A percentile compares a stretch with the other conserved stretches of the same genome.
Conservation (phyloP, 495 filamentous ascomycete genomes). For the Lasiosphaeris hirsuta region DNA sequence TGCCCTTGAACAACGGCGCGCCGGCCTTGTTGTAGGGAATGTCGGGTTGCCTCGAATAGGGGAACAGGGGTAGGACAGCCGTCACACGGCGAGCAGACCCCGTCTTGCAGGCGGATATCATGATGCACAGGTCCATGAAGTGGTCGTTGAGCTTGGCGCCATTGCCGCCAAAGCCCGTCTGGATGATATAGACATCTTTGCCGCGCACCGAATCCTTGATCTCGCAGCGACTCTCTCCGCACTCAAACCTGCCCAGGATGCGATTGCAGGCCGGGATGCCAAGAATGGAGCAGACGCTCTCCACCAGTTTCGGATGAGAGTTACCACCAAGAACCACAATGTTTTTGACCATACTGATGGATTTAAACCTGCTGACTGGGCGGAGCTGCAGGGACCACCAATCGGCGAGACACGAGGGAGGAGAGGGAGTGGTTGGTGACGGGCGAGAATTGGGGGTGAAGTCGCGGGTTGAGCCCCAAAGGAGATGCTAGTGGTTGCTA, state of each 20-base stretch:
- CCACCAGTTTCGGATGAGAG: constrained; percentile 83
- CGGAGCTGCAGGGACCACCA: not conserved
- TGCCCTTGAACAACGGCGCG: constrained; percentile 74
- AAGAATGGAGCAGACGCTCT: constrained; percentile 80
- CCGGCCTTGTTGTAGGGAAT: constrained; percentile 93
- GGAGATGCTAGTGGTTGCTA: too few species aligned
- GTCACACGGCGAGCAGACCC: constrained; percentile 89
- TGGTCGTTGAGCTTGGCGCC: constrained; percentile 92
- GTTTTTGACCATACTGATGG: constrained; percentile 74
- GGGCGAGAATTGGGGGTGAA: constrained; percentile 8
- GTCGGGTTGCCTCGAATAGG: constrained; percentile 92
- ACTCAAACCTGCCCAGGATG: constrained; percentile 84
- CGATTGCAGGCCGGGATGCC: constrained; percentile 80
- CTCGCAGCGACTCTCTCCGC: constrained; percentile 92
- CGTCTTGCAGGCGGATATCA: constrained; percentile 95
- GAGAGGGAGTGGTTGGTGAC: constrained; percentile 10
- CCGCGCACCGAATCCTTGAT: constrained; percentile 92
- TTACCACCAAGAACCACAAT: constrained; percentile 90
- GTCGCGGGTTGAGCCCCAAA: constrained; percentile 4
- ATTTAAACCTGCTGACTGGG: constrained; percentile 34
- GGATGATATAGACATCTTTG: constrained; percentile 97
- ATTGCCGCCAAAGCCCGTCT: constrained; percentile 57
- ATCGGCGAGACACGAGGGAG: constrained; percentile 12
- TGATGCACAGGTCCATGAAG: constrained; percentile 93
- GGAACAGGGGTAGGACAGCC: constrained; percentile 91